Base-by-base conservation (phyloP, 495 filamentous ascomycete genomes). In the Penicillium cinerascens region DNA sequence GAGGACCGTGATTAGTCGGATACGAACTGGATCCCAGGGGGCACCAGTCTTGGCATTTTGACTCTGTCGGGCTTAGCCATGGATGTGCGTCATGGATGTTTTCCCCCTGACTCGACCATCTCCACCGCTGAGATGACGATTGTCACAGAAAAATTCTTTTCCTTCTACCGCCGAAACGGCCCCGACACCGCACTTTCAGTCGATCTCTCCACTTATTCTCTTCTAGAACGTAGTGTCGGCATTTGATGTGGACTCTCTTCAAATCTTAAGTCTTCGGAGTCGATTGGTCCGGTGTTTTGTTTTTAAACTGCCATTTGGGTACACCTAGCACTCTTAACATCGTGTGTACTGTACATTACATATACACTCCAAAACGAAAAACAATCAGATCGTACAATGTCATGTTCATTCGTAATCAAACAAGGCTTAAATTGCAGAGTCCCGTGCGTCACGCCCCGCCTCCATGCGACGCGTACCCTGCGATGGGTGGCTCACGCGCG, bases 391-490 rank as follows among this genome's bases (percentile, higher is more conserved):
- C n/a, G n/a, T n/a, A n/a, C n/a, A n/a, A n/a, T n/a, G n/a, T n/a
- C n/a, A n/a, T n/a, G n/a, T n/a, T n/a, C n/a, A n/a, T n/a, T n/a
- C n/a, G n/a, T n/a, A n/a, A n/a, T n/a, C n/a, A n/a, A n/a, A n/a
- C n/a, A n/a, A n/a, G n/a, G 22, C 22, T 23, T 23, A 23, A 6
- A 23, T 23, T 23, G 22, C 22, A 23, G 22, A 23, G 22, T 6
- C 22, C 2, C 3, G 6, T 23, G 22, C 22, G 22, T 36, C 37
- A 10, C 9, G 20, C 17, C 26, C 47, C 38, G 38, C 26, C 20
- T 17, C 25, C 10, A 49, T 42, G 42, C 26, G 48, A 55, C 40
- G 61, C 64, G 58, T 69, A 69, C 20, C 20, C 51, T 23, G n/a
- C 42, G 43, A 68, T 58, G 11, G 52, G 9, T 36, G 61, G 59